Base-by-base conservation (phyloP, 768 basidiomycete genomes). In the Filobasidium floriforme region DNA sequence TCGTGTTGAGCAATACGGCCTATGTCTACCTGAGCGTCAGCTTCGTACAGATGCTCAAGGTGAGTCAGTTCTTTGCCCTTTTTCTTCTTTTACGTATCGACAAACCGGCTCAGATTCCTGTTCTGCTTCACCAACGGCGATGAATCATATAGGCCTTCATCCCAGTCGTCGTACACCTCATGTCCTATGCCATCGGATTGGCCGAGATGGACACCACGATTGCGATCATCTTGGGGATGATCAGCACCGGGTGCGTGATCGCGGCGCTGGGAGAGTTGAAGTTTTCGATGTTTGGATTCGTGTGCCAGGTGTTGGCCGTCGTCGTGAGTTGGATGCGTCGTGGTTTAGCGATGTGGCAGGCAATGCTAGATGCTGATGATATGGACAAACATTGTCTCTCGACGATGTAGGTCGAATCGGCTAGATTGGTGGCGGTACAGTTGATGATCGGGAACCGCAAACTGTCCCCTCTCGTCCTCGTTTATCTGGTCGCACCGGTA, bases 31-130 rank as follows among this genome's bases (percentile, higher is more conserved):
- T 72, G 26, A 67, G 63, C 54, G 68, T 72, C 44, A 60, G 51
- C 57, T 70, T 72, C 55, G 68, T 70, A 0, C 71, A 72, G 55
- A 72, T 72, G 71, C 60, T 70, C 32, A 72, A 72, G 68, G 71
- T 70, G 28, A 63, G 69, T 67, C 15, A 18, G 9, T 54, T 28
- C 32, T 10, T 54, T 40, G 2, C 18, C 19, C 15, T 28, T 43
- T 51, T 22, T 54, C 18, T 54, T 54, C 52, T 54, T 11, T n/a
- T n/a, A n/a, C n/a, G n/a, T n/a, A n/a, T n/a, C n/a, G n/a, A n/a
- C n/a, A n/a, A n/a, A n/a, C n/a, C n/a, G n/a, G n/a, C n/a, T n/a
- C n/a, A n/a, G n/a, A n/a, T n/a, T n/a, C n/a, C n/a, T n/a, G n/a
- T n/a, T n/a, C n/a, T n/a, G n/a, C n/a, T n/a, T n/a, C n/a, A n/a